phyloP scores from a whole-genome alignment of 441 rosid genomes.

The Adansonia gregorii region DNA sequence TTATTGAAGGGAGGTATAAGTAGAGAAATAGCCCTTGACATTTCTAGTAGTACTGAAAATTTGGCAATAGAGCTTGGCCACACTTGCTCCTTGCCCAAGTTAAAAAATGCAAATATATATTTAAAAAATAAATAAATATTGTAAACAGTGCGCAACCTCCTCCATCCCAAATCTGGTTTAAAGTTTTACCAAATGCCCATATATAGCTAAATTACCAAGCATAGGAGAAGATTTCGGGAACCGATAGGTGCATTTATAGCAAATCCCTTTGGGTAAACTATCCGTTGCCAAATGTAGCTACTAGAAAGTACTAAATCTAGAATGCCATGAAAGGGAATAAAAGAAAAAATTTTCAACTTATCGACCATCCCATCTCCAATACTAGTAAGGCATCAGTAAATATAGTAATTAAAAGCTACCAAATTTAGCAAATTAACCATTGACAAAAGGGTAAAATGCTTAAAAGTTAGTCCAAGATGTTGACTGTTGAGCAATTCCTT shows the following conservation, averaged over 20 bases:
- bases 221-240: not conserved
- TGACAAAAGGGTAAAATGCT: not conserved
- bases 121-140: not conserved
- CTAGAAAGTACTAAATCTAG: not conserved
- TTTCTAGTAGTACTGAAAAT: not conserved
- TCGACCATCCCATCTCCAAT: not conserved
- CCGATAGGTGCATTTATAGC: not conserved
- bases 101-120: not conserved
- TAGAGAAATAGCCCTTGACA: not conserved
- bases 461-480: not conserved
- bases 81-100: not conserved
- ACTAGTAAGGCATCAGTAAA: not conserved
- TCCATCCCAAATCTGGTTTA: not conserved
- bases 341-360: not conserved
- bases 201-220: not conserved
- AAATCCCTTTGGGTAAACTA: not conserved
- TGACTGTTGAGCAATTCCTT: not conserved
- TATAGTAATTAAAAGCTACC: not conserved
- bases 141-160: not conserved
- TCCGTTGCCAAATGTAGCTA: not conserved
- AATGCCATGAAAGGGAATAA: not conserved
- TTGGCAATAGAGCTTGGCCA: not conserved
- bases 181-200: slow-evolving; percentile 2
- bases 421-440: not conserved
- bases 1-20: not conserved